Evolutionary conservation across 2,329 filamentous ascomycete genomes (phyloP), one percentile per base, ranked within the genome.

Genomic region (Xylaria multiplex): DNA sequence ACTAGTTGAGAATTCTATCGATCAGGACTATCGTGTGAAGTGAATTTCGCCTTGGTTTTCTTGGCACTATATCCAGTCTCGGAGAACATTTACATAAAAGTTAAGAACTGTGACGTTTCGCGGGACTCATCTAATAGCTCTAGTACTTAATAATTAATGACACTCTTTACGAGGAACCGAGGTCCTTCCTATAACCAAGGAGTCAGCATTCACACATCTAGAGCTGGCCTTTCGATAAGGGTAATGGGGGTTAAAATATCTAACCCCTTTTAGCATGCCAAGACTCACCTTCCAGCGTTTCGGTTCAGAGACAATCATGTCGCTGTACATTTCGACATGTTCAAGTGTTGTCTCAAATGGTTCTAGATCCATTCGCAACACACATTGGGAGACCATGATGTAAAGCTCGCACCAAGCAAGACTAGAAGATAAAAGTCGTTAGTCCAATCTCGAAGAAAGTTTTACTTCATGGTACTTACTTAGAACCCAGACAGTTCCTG

Each of bases 241-340:
- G 16, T 6, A n/a, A 43, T 14, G 14, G 14, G 6, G 6, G 4
- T 43, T n/a, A n/a, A 5, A 37, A 6, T 2, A 9, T 1, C 6
- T 53, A 40, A 3, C 14, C n/a, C 45, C 45, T 24, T 24, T 37
- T n/a, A 24, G 6, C 6, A 30, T 43, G 14, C 5, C 8, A 45
- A 13, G 22, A 56, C 53, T 56, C 11, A 56, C 53, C 53, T 45
- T 30, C 53, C 53, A 56, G 3, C 14, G 22, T 22, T 60, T 60
- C 13, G 58, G 58, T 19, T 60, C 58, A 35, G 45, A 27, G 22
- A 60, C 35, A 53, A 60, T 27, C 48, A 60, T 59, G n/a, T 59
- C 55, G 27, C 40, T 59, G 13, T 42, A 50, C 9, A 52, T 37
- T 11, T 60, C 58, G 2, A 50, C 43, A 19, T 52, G 35, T 16